Evolutionary conservation across 306 rosid species (phyloP).

Genomic region (Corylus avellana): DNA sequence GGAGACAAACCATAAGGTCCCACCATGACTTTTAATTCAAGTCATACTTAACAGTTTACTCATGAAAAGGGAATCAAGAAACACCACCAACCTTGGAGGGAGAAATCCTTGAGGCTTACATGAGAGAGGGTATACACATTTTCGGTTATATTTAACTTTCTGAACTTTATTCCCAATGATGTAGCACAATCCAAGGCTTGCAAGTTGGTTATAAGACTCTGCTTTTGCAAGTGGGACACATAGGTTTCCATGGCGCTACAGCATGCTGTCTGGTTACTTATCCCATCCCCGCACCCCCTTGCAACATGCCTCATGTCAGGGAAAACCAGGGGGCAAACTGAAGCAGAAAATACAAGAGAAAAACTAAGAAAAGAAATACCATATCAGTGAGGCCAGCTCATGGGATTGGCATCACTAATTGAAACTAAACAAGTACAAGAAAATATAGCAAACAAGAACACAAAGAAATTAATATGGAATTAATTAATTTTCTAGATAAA

Average conservation of each 20-base stretch:
- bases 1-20: too few relatives aligned
- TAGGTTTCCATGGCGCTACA: slow-evolving; percentile 83
- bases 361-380: slow-evolving; percentile 17
- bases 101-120: slow-evolving; percentile 87
- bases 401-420: slow-evolving; percentile 24
- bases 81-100: slow-evolving; percentile 80
- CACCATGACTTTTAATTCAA: too few relatives aligned
- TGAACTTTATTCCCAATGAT: slow-evolving; percentile 72
- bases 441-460: slow-evolving; percentile 9
- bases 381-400: slow-evolving; percentile 14
- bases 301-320: slow-evolving; percentile 67
- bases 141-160: slow-evolving; percentile 54
- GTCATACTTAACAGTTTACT: not conserved
- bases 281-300: slow-evolving; percentile 62
- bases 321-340: slow-evolving; percentile 87
- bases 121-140: slow-evolving; percentile 82
- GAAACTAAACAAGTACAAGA: not conserved
- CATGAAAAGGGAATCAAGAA: slow-evolving; percentile 21
- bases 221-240: slow-evolving; percentile 92
- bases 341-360: slow-evolving; percentile 18
- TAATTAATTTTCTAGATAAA: not conserved
- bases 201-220: slow-evolving; percentile 88
- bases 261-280: slow-evolving; percentile 69
- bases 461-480: slow-evolving; percentile 1
- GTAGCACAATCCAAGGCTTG: slow-evolving; percentile 96